Evolutionary conservation across 2,329 filamentous ascomycete species (phyloP).

Genomic region (Cytospora chrysosperma): DNA sequence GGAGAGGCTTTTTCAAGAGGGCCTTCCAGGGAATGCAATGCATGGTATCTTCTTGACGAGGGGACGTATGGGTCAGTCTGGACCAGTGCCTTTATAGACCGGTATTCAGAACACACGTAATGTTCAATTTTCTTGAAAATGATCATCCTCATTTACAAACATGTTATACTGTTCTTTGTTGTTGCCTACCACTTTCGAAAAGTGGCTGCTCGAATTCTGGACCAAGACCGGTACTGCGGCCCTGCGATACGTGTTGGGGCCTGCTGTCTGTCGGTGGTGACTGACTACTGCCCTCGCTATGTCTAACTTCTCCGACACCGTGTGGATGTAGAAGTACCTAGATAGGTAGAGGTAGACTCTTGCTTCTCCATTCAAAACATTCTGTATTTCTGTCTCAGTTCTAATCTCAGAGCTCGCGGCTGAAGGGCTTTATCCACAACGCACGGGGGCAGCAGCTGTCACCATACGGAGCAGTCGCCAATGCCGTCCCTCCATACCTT

Average conservation of each 20-base stretch:
- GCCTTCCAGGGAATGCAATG: background rate
- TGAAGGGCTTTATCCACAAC: background rate
- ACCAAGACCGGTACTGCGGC: background rate
- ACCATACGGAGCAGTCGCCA: background rate
- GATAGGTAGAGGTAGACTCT: background rate
- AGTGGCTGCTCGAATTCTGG: background rate
- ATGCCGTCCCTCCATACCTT: background rate
- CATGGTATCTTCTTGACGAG: background rate
- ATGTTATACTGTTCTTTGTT: background rate
- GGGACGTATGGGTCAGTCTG: slow-evolving; percentile 1
- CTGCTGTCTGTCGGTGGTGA: background rate
- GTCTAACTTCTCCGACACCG: background rate
- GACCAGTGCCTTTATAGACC: background rate
- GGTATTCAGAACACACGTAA: background rate
- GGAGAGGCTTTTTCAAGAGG: background rate
- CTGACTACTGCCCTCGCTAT: background rate
- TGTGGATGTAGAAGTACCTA: no score
- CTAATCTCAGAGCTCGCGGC: background rate
- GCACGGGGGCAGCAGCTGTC: background rate
- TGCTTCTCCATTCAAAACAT: slow-evolving; percentile 3
- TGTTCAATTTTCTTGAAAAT: background rate
- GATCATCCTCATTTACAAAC: background rate
- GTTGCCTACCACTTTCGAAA: background rate
- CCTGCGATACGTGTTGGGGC: background rate
- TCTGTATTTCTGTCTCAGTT: slow-evolving; percentile 14